These are phyloP conservation scores for Fistulinella cinereoalba DNA, from an alignment of 1,284 basidiomycete species.

Conservation along the genomic window DNA sequence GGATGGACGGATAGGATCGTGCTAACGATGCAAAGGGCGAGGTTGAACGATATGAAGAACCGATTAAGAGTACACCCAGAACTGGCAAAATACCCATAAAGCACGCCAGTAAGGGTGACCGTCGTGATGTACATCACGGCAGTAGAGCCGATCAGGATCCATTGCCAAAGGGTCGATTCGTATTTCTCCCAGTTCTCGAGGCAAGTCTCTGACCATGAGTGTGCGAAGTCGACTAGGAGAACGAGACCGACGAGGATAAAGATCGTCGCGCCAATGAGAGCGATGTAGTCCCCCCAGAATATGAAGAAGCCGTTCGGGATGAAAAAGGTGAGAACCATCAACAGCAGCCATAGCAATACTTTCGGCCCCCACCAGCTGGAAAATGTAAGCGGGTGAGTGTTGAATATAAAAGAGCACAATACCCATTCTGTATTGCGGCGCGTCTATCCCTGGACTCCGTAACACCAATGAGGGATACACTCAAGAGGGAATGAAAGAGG, in stretches of 20 bases:
- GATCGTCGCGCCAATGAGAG: slow-evolving; percentile 86
- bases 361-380: slow-evolving; percentile 98
- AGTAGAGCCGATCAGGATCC: slow-evolving; percentile 93
- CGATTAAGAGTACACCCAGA: slow-evolving; percentile 87
- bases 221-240: slow-evolving; percentile 97
- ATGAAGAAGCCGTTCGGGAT: slow-evolving; percentile 95
- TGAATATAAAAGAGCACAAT: slow-evolving; percentile 23
- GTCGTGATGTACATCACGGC: slow-evolving; percentile 83
- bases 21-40: slow-evolving; percentile 76
- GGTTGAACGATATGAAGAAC: slow-evolving; percentile 95
- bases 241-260: slow-evolving; percentile 98
- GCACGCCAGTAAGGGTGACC: slow-evolving; percentile 81
- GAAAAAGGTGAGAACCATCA: slow-evolving; percentile 83
- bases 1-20: slow-evolving; percentile 86
- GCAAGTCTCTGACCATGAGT: slow-evolving; percentile 97
- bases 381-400: slow-evolving; percentile 4
- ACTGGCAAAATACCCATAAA: slow-evolving; percentile 91
- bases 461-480: slow-evolving; percentile 80
- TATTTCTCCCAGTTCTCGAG: slow-evolving; percentile 93
- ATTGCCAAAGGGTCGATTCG: slow-evolving; percentile 92
- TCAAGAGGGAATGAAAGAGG: slow-evolving; percentile 85
- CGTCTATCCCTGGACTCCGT: slow-evolving; percentile 88
- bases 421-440: slow-evolving; percentile 97
- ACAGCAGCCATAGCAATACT: slow-evolving; percentile 78
- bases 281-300: slow-evolving; percentile 93